Conservation (phyloP, 2,329 filamentous ascomycete species). For the Biscogniauxia marginata region DNA sequence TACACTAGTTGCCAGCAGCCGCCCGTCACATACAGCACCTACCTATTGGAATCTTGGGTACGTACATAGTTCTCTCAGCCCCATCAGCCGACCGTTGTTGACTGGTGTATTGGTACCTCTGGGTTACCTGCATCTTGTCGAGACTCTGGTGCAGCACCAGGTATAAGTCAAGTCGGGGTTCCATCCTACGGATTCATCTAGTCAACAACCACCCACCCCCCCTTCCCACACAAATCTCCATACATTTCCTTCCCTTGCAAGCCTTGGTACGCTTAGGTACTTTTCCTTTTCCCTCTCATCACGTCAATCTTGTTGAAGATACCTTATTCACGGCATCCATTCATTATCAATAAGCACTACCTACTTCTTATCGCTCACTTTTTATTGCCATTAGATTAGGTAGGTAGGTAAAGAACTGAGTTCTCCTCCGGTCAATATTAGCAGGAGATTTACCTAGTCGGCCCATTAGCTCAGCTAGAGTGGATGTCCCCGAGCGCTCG, state of each 20-base stretch:
- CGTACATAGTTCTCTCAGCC: background rate
- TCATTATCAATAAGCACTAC: too few relatives aligned
- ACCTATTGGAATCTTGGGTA: too few relatives aligned
- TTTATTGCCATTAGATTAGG: background rate
- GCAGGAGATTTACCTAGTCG: background rate
- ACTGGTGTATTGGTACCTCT: too few relatives aligned
- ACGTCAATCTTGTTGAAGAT: too few relatives aligned
- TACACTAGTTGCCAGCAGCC: too few relatives aligned
- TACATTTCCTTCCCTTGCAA: background rate
- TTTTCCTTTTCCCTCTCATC: too few relatives aligned
- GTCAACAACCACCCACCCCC: background rate
- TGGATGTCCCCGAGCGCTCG: background rate
- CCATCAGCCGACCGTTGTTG: background rate
- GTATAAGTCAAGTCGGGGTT: background rate
- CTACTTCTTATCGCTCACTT: background rate
- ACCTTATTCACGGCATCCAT: too few relatives aligned
- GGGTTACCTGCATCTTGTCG: too few relatives aligned
- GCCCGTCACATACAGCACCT: background rate
- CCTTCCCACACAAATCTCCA: background rate
- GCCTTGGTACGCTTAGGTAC: too few relatives aligned
- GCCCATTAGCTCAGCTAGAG: background rate
- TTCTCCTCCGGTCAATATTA: too few relatives aligned
- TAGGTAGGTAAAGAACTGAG: too few relatives aligned
- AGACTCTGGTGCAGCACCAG: too few relatives aligned
- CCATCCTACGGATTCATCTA: background rate